Evolutionary conservation across 164 flowering plant species (phyloP), one percentile per base, ranked within the genome.

Genomic region (Paratinospora sagittata): DNA sequence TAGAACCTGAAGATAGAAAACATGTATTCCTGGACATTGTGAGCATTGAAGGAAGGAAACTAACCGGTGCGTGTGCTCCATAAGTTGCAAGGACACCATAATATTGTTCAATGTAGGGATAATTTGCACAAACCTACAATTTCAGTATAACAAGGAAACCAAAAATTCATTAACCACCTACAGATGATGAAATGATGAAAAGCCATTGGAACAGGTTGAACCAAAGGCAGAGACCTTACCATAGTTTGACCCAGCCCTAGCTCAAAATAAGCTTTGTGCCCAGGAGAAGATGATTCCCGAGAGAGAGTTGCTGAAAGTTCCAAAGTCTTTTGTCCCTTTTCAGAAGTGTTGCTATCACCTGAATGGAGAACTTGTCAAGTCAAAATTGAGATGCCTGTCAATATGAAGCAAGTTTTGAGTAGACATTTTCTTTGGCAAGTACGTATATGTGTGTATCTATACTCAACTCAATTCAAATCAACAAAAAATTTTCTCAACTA

Each of bases 181-280:
- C 49, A 24, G 7, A 39, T 33, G 61, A 7, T 39, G 30, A 61
- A 55, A 2, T n/a, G 19, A 34, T 21, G 27, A 27, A 49, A 52
- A 67, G 24, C 10, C 23, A 24, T 17, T n/a, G 8, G 23, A 34
- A 64, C 16, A 36, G 62, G n/a, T 19, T 30, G 14, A 63, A 24
- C 34, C 52, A 63, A 69, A 41, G 27, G 24, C 11, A 41, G 69
- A 45, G 61, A 64, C 4, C 45, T 76, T 77, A 91, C 97, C 86
- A 84, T 39, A 52, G 90, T 86, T 72, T 87, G 92, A 70, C 84
- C 82, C 72, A 83, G 85, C 72, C 92, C 97, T 13, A 85, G 72
- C 69, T 87, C 89, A 70, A 85, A 78, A 71, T 69, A 72, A 72
- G 81, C 71, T 58, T 68, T 82, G 74, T 81, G 69, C 21, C 85